Evolutionary conservation across 495 filamentous ascomycete genomes (phyloP).

Genomic region (Hypoxylon cercidicola): DNA sequence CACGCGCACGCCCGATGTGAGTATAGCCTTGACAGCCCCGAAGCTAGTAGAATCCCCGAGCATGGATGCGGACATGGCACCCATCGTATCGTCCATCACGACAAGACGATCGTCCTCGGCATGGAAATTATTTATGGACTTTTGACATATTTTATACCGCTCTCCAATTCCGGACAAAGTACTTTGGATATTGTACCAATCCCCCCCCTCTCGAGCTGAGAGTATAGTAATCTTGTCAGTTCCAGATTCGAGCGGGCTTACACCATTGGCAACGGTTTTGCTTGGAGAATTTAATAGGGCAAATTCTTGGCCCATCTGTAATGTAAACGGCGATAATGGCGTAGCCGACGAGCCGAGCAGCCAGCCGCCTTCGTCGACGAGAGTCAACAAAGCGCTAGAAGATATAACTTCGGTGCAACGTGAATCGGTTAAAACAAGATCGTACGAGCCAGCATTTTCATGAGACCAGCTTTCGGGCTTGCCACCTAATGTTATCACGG

Average conservation of each 20-base stretch:
- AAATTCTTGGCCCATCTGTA: constrained; percentile 19
- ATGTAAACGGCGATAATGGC: constrained; percentile 7
- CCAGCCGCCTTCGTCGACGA: constrained; percentile 28
- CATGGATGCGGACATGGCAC: constrained; percentile 31
- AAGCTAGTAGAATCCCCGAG: constrained; percentile 20
- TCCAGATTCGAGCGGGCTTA: neutral
- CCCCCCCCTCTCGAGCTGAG: constrained; percentile 2
- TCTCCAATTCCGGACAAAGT: constrained; percentile 4
- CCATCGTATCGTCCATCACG: constrained; percentile 32
- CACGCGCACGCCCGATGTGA: constrained; percentile 30
- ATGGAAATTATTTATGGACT: constrained; percentile 16
- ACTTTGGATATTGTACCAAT: neutral
- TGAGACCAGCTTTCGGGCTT: constrained; percentile 16
- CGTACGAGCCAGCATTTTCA: constrained; percentile 5
- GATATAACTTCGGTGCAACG: neutral
- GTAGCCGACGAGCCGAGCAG: constrained; percentile 13
- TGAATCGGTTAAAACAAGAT: constrained; percentile 18
- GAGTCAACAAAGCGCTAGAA: constrained; percentile 1
- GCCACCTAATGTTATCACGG: neutral
- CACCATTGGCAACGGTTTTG: neutral
- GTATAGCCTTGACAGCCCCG: constrained; percentile 25
- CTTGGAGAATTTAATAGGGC: constrained; percentile 14
- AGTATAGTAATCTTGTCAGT: constrained; percentile 2
- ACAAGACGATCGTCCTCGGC: constrained; percentile 9
- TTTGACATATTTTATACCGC: constrained; percentile 2